A percentile compares a stretch with the other conserved stretches of the same genome.
These are phyloP conservation scores for Cytospora mali DNA, from an alignment of 2,329 filamentous ascomycete genomes.

Conservation along the genomic window DNA sequence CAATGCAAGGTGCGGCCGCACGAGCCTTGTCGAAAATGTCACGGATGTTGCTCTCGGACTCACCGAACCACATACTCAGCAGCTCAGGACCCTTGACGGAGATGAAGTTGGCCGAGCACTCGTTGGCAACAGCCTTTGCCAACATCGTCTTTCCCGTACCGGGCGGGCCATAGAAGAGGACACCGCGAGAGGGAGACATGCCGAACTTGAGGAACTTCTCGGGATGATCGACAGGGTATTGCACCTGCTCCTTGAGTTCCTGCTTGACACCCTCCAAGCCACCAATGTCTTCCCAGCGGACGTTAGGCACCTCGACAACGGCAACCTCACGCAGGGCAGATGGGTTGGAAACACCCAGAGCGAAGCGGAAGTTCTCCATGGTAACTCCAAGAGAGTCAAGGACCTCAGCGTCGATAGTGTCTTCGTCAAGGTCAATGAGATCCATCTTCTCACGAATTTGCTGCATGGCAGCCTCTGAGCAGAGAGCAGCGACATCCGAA, in stretches of 20 bases:
- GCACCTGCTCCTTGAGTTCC: conserved; percentile 97
- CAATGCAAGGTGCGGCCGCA: conserved; percentile 94
- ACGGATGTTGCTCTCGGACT: conserved; percentile 99
- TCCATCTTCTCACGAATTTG: conserved; percentile 99
- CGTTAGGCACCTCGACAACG: conserved; percentile 98
- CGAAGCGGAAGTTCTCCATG: conserved; percentile 99
- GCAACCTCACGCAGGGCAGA: conserved; percentile 98
- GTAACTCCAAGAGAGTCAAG: conserved; percentile 97
- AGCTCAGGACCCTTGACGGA: conserved; percentile 98
- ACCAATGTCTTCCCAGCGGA: conserved; percentile 99
- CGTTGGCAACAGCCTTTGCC: conserved; percentile 98
- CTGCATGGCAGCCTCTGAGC: conserved; percentile 99
- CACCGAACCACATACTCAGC: conserved; percentile 99
- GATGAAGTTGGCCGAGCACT: conserved; percentile 99
- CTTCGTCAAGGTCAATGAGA: conserved; percentile 96
- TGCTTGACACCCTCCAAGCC: conserved; percentile 98
- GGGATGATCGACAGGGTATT: conserved; percentile 98
- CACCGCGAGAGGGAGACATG: conserved; percentile 95
- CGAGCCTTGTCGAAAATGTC: conserved; percentile 99
- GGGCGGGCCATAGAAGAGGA: conserved; percentile 96
- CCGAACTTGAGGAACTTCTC: conserved; percentile 99
- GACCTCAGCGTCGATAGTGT: conserved; percentile 98
- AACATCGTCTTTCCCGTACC: conserved; percentile 99
- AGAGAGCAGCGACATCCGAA: conserved; percentile 96
- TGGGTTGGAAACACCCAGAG: conserved; percentile 96